Base-by-base conservation (phyloP, 2,329 filamentous ascomycete genomes). In the Aspergillus sp. region DNA sequence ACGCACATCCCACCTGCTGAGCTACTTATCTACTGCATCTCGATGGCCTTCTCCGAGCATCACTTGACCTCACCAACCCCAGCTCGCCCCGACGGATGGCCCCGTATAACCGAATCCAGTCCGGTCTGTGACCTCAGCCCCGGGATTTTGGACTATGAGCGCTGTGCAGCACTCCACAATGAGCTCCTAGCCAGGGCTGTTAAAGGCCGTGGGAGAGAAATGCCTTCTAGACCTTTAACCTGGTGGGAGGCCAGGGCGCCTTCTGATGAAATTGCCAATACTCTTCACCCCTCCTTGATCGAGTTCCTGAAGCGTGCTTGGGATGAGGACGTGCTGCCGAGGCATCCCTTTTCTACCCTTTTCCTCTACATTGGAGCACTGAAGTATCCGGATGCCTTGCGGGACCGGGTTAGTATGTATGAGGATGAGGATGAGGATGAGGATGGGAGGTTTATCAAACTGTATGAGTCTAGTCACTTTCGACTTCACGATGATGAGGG, bases 111-210 rank as follows among this genome's bases (percentile, higher is more conserved):
- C n/a, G 34, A 51, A 48, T 52, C 52, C 42, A 58, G 30, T 55
- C 56, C 56, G 18, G 32, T 55, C 42, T 34, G 56, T 26, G 48
- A 58, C 51, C 47, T 55, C 24, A 39, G 56, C 43, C 53, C 50
- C 22, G 43, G 48, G 38, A 2, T 2, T 3, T 56, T 59, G 57
- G 53, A 59, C 44, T 56, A 59, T 44, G 48, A 59, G 42, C 57
- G 57, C n/a, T 59, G 57, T 53, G 57, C 57, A 41, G 57, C 53
- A 17, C 48, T 59, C 22, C 57, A 59, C 43, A 59, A 59, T 26
- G 38, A 56, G 44, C 53, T 59, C 30, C 48, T 59, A 4, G 53
- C 44, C 42, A 53, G 38, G 36, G 57, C 48, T 11, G 36, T 56
- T 13, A 50, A 47, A 47, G 57, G 42, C 11, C 5, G 32, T 18